A percentile compares a stretch with the other conserved stretches of the same genome.
Evolutionary conservation across 2,329 filamentous ascomycete species (phyloP).

Genomic region (Elsinoe batatas): DNA sequence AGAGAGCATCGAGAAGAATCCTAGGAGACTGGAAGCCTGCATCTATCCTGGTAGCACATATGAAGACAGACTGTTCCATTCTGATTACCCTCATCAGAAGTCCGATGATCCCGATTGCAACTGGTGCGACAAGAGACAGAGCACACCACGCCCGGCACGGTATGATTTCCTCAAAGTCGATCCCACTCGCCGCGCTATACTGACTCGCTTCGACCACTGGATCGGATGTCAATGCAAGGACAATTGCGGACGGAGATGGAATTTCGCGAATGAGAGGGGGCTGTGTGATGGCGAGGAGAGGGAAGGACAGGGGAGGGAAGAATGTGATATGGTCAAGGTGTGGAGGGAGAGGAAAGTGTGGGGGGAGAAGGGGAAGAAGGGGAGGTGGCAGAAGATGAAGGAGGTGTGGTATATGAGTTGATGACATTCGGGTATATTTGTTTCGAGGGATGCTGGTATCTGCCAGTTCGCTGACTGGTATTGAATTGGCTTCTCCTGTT

Average conservation of each 20-base stretch:
- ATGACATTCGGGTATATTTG: background rate
- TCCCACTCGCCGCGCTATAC: background rate
- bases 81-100: background rate
- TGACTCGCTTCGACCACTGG: background rate
- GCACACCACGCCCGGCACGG: background rate
- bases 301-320: background rate
- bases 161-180: background rate
- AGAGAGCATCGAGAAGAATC: background rate
- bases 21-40: background rate
- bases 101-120: background rate
- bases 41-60: slow-evolving; percentile 1
- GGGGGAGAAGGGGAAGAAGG: background rate
- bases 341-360: background rate
- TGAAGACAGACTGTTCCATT: background rate
- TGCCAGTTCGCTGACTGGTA: background rate
- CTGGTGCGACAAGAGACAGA: background rate
- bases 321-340: background rate
- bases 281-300: background rate
- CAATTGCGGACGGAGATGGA: background rate
- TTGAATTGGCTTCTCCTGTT: background rate
- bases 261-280: slow-evolving; percentile 3
- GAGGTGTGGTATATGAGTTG: background rate
- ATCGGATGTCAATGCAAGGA: background rate
- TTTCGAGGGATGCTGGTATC: background rate
- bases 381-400: background rate